These are phyloP conservation scores for Plasmopara halstedii DNA, from an alignment of 352 stramenopile species.

Conservation along the genomic window DNA sequence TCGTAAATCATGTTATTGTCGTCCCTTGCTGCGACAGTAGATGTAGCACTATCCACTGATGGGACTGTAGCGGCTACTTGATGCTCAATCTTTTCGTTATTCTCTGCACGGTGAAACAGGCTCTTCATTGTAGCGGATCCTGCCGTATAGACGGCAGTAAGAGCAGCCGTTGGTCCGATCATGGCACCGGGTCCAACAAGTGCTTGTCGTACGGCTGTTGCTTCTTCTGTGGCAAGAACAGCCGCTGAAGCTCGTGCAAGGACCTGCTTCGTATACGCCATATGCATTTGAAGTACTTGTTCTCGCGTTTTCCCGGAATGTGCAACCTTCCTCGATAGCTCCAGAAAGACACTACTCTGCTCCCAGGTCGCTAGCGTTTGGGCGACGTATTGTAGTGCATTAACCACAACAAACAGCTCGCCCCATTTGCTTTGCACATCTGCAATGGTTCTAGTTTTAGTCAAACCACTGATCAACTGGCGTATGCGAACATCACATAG, in stretches of 20 bases:
- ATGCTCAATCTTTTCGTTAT: slow-evolving; percentile 6
- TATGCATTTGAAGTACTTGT: slow-evolving; percentile 52
- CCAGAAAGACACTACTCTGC: slow-evolving; percentile 58
- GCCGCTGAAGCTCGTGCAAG: slow-evolving; percentile 44
- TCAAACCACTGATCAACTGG: slow-evolving; percentile 7
- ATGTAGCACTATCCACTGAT: slow-evolving; percentile 9
- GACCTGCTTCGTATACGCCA: slow-evolving; percentile 44
- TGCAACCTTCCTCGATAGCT: slow-evolving; percentile 49
- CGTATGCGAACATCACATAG: slow-evolving; percentile 22
- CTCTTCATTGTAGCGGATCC: slow-evolving; percentile 69
- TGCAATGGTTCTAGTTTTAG: slow-evolving; percentile 4
- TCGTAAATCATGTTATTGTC: slow-evolving; percentile 9
- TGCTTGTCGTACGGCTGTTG: slow-evolving; percentile 55
- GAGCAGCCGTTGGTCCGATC: slow-evolving; percentile 60
- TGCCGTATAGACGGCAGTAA: slow-evolving; percentile 65
- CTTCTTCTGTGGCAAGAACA: slow-evolving; percentile 61
- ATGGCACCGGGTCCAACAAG: slow-evolving; percentile 56
- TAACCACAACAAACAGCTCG: slow-evolving; percentile 42
- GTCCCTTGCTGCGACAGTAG: slow-evolving; percentile 5
- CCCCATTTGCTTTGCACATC: slow-evolving; percentile 9
- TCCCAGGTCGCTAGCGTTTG: slow-evolving; percentile 47
- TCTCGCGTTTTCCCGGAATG: slow-evolving; percentile 44
- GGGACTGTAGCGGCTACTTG: neutral
- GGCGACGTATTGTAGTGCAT: slow-evolving; percentile 35
- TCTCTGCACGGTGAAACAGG: slow-evolving; percentile 38